Percentiles rank a stretch among this genome's conserved stretches.
phyloP scores from a whole-genome alignment of 2,329 filamentous ascomycete genomes.

The Coniella vitis region DNA sequence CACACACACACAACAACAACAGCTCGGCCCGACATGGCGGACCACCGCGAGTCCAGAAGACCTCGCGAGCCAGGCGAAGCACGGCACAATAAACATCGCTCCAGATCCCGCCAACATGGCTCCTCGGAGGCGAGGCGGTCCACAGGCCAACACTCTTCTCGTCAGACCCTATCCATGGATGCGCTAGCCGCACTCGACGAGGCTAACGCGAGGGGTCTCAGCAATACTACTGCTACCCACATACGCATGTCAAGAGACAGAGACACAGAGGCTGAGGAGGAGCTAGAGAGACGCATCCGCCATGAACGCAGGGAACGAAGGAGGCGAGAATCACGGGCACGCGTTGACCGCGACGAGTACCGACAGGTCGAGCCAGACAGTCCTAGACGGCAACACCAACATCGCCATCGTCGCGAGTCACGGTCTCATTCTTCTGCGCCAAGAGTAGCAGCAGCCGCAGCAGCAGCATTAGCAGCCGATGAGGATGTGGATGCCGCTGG shows the following conservation, averaged over 20 bases:
- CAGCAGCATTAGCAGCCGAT: background rate
- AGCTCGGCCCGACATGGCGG: background rate
- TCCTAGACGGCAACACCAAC: conserved; percentile 7
- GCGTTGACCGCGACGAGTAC: conserved; percentile 12
- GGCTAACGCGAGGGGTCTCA: conserved; percentile 10
- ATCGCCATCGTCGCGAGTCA: conserved; percentile 5
- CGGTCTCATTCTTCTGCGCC: conserved; percentile 8
- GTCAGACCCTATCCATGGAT: conserved; percentile 21
- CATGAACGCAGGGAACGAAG: conserved; percentile 15
- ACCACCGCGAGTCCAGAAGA: conserved; percentile 10
- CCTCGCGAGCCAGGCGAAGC: conserved; percentile 18
- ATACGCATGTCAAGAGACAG: too few relatives aligned
- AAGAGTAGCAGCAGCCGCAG: conserved; percentile 9
- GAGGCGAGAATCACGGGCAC: conserved; percentile 11
- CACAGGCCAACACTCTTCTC: conserved; percentile 10
- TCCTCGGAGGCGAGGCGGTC: conserved; percentile 14
- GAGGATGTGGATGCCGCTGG: conserved; percentile 9
- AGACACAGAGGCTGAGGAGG: conserved; percentile 6
- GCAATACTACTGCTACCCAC: background rate
- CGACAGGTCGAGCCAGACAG: conserved; percentile 12
- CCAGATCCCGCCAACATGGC: conserved; percentile 14
- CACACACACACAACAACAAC: background rate
- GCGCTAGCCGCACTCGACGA: conserved; percentile 23
- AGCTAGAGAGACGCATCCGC: conserved; percentile 11
- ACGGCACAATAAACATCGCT: conserved; percentile 18